A percentile compares a stretch with the other conserved stretches of the same genome.
phyloP scores from a whole-genome alignment of 306 rosid genomes.

The Erythrophleum fordii region DNA sequence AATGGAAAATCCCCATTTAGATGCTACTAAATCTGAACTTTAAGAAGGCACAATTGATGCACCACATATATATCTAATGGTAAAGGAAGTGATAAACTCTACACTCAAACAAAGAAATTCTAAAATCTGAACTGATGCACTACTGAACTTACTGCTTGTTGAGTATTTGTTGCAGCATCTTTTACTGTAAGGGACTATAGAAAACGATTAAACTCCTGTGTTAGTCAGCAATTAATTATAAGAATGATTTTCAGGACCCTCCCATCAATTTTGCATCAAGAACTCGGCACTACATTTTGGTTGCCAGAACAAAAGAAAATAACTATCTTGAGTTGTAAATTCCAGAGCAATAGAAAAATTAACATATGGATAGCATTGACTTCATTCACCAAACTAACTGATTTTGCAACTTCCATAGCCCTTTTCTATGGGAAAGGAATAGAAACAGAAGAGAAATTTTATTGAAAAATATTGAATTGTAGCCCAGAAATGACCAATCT shows the following conservation, averaged over 20 bases:
- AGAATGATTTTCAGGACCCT: not conserved
- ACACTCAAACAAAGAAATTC: not conserved
- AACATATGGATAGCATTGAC: not conserved
- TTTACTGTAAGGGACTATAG: too few relatives aligned
- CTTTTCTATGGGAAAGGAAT: not conserved
- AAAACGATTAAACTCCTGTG: too few relatives aligned
- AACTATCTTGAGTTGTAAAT: not conserved
- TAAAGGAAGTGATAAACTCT: too few relatives aligned
- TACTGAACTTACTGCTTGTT: too few relatives aligned
- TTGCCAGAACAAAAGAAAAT: not conserved
- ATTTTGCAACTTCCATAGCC: not conserved
- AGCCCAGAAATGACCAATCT: too few relatives aligned
- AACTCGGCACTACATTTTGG: not conserved
- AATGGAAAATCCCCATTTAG: not conserved
- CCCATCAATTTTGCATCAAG: too few relatives aligned
- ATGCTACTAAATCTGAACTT: not conserved
- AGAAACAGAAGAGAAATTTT: not conserved
- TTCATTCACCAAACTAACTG: not conserved
- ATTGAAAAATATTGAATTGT: too few relatives aligned
- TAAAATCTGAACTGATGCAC: not conserved
- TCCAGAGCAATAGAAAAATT: not conserved
- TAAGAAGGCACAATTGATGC: not conserved
- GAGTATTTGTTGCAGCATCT: not conserved
- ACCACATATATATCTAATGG: not conserved
- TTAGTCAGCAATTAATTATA: too few relatives aligned